Evolutionary conservation across 441 rosid genomes (phyloP).

Genomic region (Mallotus japonicus): DNA sequence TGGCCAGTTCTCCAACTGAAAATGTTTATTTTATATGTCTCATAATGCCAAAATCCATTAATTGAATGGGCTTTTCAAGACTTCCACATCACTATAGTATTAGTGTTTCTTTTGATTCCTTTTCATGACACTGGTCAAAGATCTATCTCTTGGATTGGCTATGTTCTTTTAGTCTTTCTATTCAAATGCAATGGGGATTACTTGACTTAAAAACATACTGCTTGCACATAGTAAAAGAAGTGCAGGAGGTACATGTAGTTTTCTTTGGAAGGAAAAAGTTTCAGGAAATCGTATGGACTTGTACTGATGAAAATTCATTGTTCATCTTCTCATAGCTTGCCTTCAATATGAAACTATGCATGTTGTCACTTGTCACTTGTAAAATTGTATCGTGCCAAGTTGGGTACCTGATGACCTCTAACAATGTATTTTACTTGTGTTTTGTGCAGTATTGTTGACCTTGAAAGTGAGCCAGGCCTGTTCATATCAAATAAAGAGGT

Average conservation of each 20-base stretch:
- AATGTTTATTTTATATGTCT: neutral
- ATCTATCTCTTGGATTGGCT: neutral
- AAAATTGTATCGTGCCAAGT: neutral
- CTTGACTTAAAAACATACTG: neutral
- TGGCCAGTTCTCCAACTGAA: neutral
- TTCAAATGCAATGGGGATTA: neutral
- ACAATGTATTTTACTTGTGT: conserved; percentile 11
- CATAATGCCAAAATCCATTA: neutral
- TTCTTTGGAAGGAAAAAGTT: neutral
- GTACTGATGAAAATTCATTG: neutral
- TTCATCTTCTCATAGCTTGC: neutral
- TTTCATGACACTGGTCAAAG: neutral
- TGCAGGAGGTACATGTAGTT: neutral
- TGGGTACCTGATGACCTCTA: neutral
- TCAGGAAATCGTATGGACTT: neutral
- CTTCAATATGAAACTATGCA: neutral
- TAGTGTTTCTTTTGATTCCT: neutral
- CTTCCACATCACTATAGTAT: neutral
- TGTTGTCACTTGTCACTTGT: neutral
- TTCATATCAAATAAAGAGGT: conserved; percentile 76
- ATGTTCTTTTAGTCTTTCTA: neutral
- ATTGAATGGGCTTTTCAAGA: neutral
- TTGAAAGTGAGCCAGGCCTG: conserved; percentile 86
- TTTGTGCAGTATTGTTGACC: conserved; percentile 65
- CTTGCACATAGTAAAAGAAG: neutral